Base-by-base conservation (phyloP, 495 filamentous ascomycete species). In the Annulohypoxylon bovei region DNA sequence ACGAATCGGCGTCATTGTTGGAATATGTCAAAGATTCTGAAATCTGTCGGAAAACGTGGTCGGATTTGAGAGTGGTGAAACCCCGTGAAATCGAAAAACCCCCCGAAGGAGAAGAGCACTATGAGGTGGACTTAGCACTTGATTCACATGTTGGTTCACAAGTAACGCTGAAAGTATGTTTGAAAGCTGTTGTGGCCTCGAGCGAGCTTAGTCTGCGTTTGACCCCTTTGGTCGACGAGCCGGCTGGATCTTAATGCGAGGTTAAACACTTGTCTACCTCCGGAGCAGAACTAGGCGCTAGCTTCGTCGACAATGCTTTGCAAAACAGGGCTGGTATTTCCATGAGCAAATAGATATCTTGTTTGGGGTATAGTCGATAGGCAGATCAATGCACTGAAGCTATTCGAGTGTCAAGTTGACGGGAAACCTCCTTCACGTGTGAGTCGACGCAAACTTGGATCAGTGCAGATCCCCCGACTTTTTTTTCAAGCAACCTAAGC, bases 171-270 rank as follows among this genome's bases (percentile, higher is more conserved):
- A 46, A 60, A 6, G 39, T 46, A 14, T 14, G 1, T 30, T 60
- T 46, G 35, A 46, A 33, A 25, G 27, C 27, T 27, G 28, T 8
- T 18, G n/a, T 23, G 30, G 23, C 16, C 3, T 37, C 16, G 30
- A 61, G 28, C 28, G 30, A 49, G 42, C 28, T 61, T 49, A 61
- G 57, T 33, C 28, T 61, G 6, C 22, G 40, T 28, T 9, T 50
- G 42, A 50, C 27, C 2, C 8, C 25, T 16, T 42, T 4, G 23
- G 7, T 12, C 50, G 30, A 18, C 28, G 14, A 27, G 16, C 5
- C 5, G 20, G 50, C n/a, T 23, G 16, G 4, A 54, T 22, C 2
- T 23, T 54, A 35, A 37, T 9, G 4, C 25, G n/a, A 28, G 47
- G n/a, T 25, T 18, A n/a, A 52, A 14, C 23, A 20, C 4, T 11